Evolutionary conservation across 768 basidiomycete species (phyloP).

Genomic region (Termitomyces heimii): DNA sequence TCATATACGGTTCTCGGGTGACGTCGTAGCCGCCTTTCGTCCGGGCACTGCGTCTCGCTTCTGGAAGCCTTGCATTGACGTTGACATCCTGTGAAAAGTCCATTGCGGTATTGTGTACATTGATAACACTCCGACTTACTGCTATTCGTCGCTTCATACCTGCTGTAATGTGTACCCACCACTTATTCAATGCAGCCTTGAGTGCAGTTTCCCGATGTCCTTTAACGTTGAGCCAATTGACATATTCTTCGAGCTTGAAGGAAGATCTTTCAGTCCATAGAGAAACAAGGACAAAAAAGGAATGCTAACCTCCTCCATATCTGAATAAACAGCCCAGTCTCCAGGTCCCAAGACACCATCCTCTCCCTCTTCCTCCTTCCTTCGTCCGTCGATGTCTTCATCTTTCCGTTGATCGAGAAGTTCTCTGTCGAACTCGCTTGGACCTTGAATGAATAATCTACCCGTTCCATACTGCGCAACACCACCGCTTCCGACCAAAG

Average conservation of each 20-base stretch:
- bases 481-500: slow-evolving; percentile 73
- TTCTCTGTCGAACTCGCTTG: slow-evolving; percentile 75
- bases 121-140: slow-evolving; percentile 37
- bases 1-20: slow-evolving; percentile 79
- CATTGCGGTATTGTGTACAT: background rate
- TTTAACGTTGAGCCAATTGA: slow-evolving; percentile 89
- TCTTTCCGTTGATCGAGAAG: slow-evolving; percentile 55
- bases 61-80: slow-evolving; percentile 63
- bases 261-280: slow-evolving; percentile 3
- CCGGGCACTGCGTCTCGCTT: slow-evolving; percentile 75
- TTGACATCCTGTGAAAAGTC: slow-evolving; percentile 52
- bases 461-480: slow-evolving; percentile 84
- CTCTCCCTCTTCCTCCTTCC: slow-evolving; percentile 76
- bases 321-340: slow-evolving; percentile 91
- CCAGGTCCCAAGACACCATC: slow-evolving; percentile 65
- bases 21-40: slow-evolving; percentile 62
- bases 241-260: slow-evolving; percentile 70
- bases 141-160: slow-evolving; percentile 73
- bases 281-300: background rate
- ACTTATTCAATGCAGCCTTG: slow-evolving; percentile 71
- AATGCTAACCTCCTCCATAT: slow-evolving; percentile 73
- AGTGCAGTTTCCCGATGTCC: slow-evolving; percentile 84
- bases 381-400: slow-evolving; percentile 53
- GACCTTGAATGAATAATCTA: slow-evolving; percentile 89
- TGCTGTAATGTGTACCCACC: slow-evolving; percentile 77